Evolutionary conservation across 768 basidiomycete genomes (phyloP), one percentile per base, ranked within the genome.

Genomic region (Tricholoma furcatifolium): DNA sequence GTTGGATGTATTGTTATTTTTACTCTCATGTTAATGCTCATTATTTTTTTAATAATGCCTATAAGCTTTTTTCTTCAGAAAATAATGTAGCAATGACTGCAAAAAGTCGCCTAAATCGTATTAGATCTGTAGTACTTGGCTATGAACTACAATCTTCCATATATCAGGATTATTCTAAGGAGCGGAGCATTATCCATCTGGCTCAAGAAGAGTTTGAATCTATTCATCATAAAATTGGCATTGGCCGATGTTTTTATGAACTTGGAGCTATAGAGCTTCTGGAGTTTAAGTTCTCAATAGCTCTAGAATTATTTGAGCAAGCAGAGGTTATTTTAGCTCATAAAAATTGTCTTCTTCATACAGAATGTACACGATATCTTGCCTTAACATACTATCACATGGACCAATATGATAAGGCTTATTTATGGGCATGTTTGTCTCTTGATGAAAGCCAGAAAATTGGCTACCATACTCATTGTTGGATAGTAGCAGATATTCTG

Each of bases 291-390:
- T n/a, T n/a, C 23, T 17, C 32, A 14, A 9, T 21, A 4, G 41
- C 45, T 27, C 18, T 56, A 2, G 17, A 27, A 12, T 18, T 31
- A 8, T 17, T 52, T 4, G 9, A 27, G 12, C 15, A 20, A 14
- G 55, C 55, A n/a, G 51, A 51, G 32, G 18, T 12, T 2, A 51
- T 42, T 4, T 43, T 56, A 44, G 40, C 46, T 14, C 14, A 51
- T 10, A 24, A 15, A 1, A 10, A 36, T 1, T 21, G 44, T 27
- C 27, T 5, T 17, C 15, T 5, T 1, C 50, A 44, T 39, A 43
- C 50, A 11, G 18, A 14, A 14, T 45, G 43, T 12, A 43, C 50
- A 3, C n/a, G 11, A 12, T n/a, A 12, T 2, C 36, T 36, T 44
- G 42, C 43, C 10, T 38, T 1, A 11, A 24, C n/a, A 15, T 44